These are phyloP conservation scores for Hypoxylon sp. DNA, from an alignment of 2,329 filamentous ascomycete genomes.

Conservation along the genomic window DNA sequence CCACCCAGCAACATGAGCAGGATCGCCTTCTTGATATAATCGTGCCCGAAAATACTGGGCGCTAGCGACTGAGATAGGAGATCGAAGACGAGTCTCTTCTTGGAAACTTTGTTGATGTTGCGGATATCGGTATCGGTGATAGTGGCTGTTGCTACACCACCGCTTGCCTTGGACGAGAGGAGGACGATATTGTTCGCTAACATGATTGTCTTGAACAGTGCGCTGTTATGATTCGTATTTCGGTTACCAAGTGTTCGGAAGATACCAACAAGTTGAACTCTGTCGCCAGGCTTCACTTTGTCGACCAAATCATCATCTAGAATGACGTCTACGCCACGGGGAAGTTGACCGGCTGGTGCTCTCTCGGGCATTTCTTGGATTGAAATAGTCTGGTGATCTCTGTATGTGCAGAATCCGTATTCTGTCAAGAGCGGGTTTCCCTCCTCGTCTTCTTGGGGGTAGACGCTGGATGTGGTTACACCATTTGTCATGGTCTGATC, in stretches of 20 bases:
- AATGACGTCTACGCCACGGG: slow-evolving; percentile 94
- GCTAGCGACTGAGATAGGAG: slow-evolving; percentile 92
- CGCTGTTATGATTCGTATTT: slow-evolving; percentile 88
- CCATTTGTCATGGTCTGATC: slow-evolving; percentile 98
- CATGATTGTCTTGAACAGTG: slow-evolving; percentile 92
- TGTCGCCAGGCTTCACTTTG: slow-evolving; percentile 91
- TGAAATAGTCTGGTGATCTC: slow-evolving; percentile 96
- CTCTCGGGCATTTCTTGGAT: slow-evolving; percentile 99
- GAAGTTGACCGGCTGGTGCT: slow-evolving; percentile 93
- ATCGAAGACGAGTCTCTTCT: slow-evolving; percentile 93
- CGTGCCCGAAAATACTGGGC: slow-evolving; percentile 95
- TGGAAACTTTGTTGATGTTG: slow-evolving; percentile 97
- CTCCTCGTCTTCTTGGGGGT: slow-evolving; percentile 91
- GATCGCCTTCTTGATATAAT: slow-evolving; percentile 98
- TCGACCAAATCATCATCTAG: slow-evolving; percentile 97
- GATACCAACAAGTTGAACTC: slow-evolving; percentile 96
- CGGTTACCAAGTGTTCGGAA: slow-evolving; percentile 94
- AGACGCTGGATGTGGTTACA: slow-evolving; percentile 87
- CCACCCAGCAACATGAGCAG: slow-evolving; percentile 93
- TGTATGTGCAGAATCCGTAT: slow-evolving; percentile 94
- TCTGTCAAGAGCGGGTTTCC: slow-evolving; percentile 93
- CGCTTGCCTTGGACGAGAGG: slow-evolving; percentile 93
- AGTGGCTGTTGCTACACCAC: slow-evolving; percentile 87
- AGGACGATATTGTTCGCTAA: slow-evolving; percentile 95
- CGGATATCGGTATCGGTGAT: slow-evolving; percentile 98